Percentiles rank a stretch among this genome's conserved stretches.
phyloP scores from a whole-genome alignment of 1,284 basidiomycete species.

The Mycena citricolor region DNA sequence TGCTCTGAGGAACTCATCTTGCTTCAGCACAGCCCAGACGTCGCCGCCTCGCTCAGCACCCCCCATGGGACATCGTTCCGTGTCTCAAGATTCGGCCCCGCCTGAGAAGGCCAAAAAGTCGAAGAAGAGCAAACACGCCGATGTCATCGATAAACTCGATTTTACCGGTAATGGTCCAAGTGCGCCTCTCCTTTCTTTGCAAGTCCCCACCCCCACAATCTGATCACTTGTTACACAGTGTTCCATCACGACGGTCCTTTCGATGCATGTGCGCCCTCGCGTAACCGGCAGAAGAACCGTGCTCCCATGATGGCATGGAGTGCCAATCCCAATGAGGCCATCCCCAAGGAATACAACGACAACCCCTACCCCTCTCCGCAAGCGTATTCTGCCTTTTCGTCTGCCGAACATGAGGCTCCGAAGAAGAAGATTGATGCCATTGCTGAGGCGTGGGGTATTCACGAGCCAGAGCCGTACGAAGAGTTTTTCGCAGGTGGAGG shows the following conservation, averaged over 20 bases:
- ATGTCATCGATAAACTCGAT: constrained; percentile 51
- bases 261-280: constrained; percentile 83
- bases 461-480: constrained; percentile 84
- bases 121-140: constrained; percentile 56
- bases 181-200: constrained; percentile 39
- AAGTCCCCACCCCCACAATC: constrained; percentile 20
- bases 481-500: constrained; percentile 76
- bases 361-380: constrained; percentile 54
- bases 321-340: constrained; percentile 42
- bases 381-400: constrained; percentile 45
- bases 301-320: constrained; percentile 83
- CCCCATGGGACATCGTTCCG: constrained; percentile 55
- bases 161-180: constrained; percentile 67
- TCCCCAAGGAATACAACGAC: constrained; percentile 36
- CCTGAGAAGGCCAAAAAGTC: constrained; percentile 59
- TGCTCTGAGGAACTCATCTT: constrained; percentile 12
- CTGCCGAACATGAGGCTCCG: constrained; percentile 51
- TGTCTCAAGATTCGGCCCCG: constrained; percentile 65
- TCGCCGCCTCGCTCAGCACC: constrained; percentile 29
- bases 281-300: constrained; percentile 73
- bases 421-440: constrained; percentile 80
- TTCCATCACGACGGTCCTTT: constrained; percentile 89
- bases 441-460: constrained; percentile 85
- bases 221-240: constrained; percentile 45
- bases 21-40: constrained; percentile 26